Conservation (phyloP, 1,284 basidiomycete genomes). For the Trametes hirsuta region DNA sequence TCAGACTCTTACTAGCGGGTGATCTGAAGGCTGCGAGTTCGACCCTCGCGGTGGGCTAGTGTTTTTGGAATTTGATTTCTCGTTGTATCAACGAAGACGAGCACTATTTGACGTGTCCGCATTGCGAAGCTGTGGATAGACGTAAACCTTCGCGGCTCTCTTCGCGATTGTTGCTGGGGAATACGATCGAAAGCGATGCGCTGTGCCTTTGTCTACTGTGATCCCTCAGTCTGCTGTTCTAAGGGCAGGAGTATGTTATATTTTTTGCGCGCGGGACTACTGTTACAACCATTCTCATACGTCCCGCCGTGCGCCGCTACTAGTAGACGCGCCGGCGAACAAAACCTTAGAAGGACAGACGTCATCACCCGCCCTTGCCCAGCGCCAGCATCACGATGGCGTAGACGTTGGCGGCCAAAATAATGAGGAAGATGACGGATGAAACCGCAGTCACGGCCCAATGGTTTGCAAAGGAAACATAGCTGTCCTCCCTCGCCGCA, state of each 20-base stretch:
- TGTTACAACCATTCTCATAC: too few relatives aligned
- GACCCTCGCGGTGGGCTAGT: conserved; percentile 88
- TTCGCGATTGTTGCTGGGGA: too few relatives aligned
- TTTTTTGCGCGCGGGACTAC: too few relatives aligned
- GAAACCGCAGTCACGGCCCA: conserved; percentile 56
- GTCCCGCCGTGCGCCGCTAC: neutral
- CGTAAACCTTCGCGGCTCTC: too few relatives aligned
- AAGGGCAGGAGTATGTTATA: too few relatives aligned
- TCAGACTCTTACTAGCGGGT: conserved; percentile 59
- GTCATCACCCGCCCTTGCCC: conserved; percentile 24
- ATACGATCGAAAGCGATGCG: too few relatives aligned
- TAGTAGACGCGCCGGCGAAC: neutral
- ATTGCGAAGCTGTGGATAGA: neutral
- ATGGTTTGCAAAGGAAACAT: conserved; percentile 64
- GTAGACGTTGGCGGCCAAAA: conserved; percentile 73
- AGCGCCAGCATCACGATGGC: conserved; percentile 54
- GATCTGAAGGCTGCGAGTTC: conserved; percentile 89
- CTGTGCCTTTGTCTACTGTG: too few relatives aligned
- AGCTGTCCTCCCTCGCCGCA: conserved; percentile 33
- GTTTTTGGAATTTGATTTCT: conserved; percentile 19
- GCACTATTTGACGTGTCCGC: neutral
- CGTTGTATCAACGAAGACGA: neutral
- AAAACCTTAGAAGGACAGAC: neutral
- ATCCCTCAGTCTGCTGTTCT: too few relatives aligned
- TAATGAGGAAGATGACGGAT: conserved; percentile 59